Evolutionary conservation across 208 protist genomes (phyloP).

Genomic region (Leishmania tarentolae): DNA sequence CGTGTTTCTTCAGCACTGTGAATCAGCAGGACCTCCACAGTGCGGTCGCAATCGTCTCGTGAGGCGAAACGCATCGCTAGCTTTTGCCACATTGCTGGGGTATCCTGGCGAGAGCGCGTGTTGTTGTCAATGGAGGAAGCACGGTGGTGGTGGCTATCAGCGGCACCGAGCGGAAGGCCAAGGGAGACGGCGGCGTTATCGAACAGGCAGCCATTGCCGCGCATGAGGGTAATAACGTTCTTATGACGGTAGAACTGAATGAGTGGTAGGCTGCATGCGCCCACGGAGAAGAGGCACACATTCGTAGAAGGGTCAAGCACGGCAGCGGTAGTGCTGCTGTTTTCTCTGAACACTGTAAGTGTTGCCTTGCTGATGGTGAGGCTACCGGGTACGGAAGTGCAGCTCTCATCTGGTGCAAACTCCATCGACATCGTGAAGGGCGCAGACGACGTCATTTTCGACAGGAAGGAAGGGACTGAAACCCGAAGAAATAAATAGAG

Average conservation of each 20-base stretch:
- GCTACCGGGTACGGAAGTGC: slow-evolving; percentile 38
- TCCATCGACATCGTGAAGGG: slow-evolving; percentile 48
- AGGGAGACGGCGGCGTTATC: slow-evolving; percentile 62
- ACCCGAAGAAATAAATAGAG: background rate
- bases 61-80: slow-evolving; percentile 55
- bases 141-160: background rate
- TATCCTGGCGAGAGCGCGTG: slow-evolving; percentile 21
- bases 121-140: slow-evolving; percentile 26
- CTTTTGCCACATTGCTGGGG: slow-evolving; percentile 53
- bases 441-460: slow-evolving; percentile 6
- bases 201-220: slow-evolving; percentile 59
- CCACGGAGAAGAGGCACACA: slow-evolving; percentile 60
- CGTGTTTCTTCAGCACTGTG: slow-evolving; percentile 47
- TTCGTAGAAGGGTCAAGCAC: slow-evolving; percentile 23
- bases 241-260: slow-evolving; percentile 65
- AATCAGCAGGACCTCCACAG: slow-evolving; percentile 51
- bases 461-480: background rate
- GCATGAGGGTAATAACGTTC: slow-evolving; percentile 46
- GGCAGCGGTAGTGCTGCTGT: slow-evolving; percentile 1
- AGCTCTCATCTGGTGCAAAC: slow-evolving; percentile 52
- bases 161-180: slow-evolving; percentile 10
- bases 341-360: slow-evolving; percentile 55
- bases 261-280: slow-evolving; percentile 65
- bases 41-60: slow-evolving; percentile 37
- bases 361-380: slow-evolving; percentile 66